Evolutionary conservation across 148 eudicot genomes (phyloP).

Genomic region (Chenopodium berlandieri): DNA sequence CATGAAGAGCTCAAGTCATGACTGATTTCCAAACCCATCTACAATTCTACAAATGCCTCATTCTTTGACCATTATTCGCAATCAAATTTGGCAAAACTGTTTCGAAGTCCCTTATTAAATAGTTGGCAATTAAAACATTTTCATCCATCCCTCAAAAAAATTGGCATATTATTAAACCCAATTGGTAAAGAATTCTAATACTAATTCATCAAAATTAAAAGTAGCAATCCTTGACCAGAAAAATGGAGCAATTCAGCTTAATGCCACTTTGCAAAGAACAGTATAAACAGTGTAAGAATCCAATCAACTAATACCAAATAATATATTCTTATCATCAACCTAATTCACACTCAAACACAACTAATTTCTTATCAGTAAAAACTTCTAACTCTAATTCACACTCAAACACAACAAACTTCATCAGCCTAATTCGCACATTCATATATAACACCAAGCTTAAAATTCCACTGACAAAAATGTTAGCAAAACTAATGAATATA

Average conservation of each 20-base stretch:
- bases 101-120: not conserved
- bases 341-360: not conserved
- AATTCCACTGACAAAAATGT: not conserved
- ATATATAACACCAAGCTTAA: not conserved
- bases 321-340: not conserved
- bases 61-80: not conserved
- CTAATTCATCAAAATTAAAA: not conserved
- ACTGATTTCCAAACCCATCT: not conserved
- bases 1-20: not conserved
- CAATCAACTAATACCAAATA: not conserved
- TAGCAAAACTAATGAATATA: not conserved
- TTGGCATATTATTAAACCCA: not conserved
- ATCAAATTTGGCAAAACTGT: too few relatives aligned
- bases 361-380: not conserved
- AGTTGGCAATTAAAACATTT: not conserved
- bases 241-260: not conserved
- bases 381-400: too few relatives aligned
- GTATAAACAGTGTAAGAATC: not conserved
- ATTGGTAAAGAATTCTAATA: not conserved
- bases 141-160: not conserved
- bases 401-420: not conserved
- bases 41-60: not conserved
- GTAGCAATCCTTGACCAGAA: not conserved
- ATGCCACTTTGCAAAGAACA: not conserved
- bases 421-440: not conserved